A percentile compares a stretch with the other conserved stretches of the same genome.
Conservation (phyloP, 495 filamentous ascomycete genomes). For the Penicillium coffeae region DNA sequence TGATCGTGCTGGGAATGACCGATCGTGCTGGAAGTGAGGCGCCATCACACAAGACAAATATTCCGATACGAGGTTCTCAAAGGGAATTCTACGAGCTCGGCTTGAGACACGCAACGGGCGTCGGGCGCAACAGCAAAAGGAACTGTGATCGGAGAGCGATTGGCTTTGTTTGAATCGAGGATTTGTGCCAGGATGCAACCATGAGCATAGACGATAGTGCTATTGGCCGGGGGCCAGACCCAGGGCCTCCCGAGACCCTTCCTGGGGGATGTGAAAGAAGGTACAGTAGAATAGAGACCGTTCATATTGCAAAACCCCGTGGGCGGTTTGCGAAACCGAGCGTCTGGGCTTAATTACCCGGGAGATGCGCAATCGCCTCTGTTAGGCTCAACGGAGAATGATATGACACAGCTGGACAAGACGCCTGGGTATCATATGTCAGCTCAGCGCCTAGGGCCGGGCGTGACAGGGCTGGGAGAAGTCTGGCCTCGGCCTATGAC, state of each 20-base stretch:
- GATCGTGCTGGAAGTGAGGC: no score
- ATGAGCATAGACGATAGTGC: background rate
- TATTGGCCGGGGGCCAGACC: conserved; percentile 10
- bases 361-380: background rate
- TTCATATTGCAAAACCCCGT: background rate
- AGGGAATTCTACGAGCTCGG: background rate
- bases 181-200: conserved; percentile 6
- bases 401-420: background rate
- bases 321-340: conserved; percentile 5
- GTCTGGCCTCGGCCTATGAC: background rate
- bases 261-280: background rate
- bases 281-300: background rate
- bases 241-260: conserved; percentile 11
- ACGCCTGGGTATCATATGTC: conserved; percentile 28
- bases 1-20: no score
- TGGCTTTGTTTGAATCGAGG: conserved; percentile 14
- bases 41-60: no score
- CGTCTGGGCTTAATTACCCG: conserved; percentile 22
- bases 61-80: no score
- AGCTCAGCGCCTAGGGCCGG: no score
- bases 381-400: no score
- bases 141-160: conserved; percentile 1
- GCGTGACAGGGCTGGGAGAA: no score
- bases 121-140: background rate
- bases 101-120: background rate